Evolutionary conservation across 2,329 filamentous ascomycete species (phyloP).

Genomic region (Fusarium circinatum): DNA sequence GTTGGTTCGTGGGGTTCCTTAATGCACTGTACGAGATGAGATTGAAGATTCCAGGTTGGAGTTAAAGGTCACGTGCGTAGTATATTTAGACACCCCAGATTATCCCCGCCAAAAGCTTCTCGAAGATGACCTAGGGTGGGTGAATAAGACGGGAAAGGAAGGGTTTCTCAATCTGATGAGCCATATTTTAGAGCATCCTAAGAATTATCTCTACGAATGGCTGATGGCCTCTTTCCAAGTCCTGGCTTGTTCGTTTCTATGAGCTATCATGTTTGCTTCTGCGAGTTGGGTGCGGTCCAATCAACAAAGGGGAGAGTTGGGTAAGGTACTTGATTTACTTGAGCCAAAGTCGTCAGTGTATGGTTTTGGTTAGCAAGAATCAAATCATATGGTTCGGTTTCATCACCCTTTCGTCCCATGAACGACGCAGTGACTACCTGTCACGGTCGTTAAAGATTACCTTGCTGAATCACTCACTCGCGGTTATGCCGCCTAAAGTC

Average conservation of each 20-base stretch:
- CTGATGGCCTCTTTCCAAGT: not conserved
- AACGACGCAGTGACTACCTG: not conserved
- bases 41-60: slow-evolving; percentile 14
- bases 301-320: not conserved
- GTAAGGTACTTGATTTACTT: not conserved
- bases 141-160: not conserved
- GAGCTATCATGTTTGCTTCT: not conserved
- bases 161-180: not conserved
- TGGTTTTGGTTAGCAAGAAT: not conserved
- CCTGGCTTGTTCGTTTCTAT: not conserved
- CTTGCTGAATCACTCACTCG: not conserved
- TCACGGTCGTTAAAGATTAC: not conserved
- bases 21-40: not conserved
- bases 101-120: slow-evolving; percentile 8
- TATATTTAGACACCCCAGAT: not conserved
- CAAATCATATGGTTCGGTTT: not conserved
- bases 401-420: not conserved
- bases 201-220: not conserved
- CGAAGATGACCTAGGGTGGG: not conserved
- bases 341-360: not conserved
- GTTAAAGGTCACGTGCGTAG: slow-evolving; percentile 30
- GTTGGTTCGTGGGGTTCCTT: slow-evolving; percentile 4
- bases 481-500: slow-evolving; percentile 12
- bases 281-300: not conserved
- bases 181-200: not conserved